These are phyloP conservation scores for Beverwykella pulmonaria DNA, from an alignment of 495 filamentous ascomycete species.

Conservation along the genomic window DNA sequence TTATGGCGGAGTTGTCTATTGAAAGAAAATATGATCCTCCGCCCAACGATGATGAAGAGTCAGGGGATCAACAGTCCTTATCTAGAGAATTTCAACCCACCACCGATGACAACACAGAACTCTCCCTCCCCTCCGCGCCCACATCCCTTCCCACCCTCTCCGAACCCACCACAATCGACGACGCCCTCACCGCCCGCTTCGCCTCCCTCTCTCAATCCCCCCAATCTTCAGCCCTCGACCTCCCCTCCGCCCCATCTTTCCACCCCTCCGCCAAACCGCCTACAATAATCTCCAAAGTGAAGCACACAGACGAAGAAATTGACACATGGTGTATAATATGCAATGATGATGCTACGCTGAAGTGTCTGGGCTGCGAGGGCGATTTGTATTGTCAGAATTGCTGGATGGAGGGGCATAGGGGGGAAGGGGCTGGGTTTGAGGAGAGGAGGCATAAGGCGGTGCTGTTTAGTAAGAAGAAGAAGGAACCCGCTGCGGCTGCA, in stretches of 20 bases:
- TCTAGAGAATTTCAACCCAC: neutral
- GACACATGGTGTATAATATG: slow-evolving; percentile 73
- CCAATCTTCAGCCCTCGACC: slow-evolving; percentile 16
- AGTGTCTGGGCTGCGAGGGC: slow-evolving; percentile 64
- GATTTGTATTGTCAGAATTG: slow-evolving; percentile 68
- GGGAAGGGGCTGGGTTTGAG: slow-evolving; percentile 58
- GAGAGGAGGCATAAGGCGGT: slow-evolving; percentile 50
- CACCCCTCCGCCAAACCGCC: slow-evolving; percentile 48
- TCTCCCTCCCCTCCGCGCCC: slow-evolving; percentile 42
- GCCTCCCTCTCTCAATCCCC: slow-evolving; percentile 10
- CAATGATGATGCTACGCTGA: slow-evolving; percentile 64
- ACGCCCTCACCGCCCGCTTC: slow-evolving; percentile 37
- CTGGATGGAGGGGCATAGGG: slow-evolving; percentile 71
- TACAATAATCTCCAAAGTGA: slow-evolving; percentile 26
- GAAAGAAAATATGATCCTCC: slow-evolving; percentile 33
- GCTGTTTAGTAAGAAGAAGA: slow-evolving; percentile 5
- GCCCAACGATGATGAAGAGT: slow-evolving; percentile 1
- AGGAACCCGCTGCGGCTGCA: slow-evolving; percentile 2
- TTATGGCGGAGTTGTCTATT: slow-evolving; percentile 43
- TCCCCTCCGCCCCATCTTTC: slow-evolving; percentile 61
- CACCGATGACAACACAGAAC: neutral
- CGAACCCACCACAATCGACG: slow-evolving; percentile 33
- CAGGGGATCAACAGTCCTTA: neutral
- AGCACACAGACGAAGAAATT: slow-evolving; percentile 61
- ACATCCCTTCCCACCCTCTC: slow-evolving; percentile 11